Base-by-base conservation (phyloP, 371 early-diverging fungal species). In the Funneliformis caledonium region DNA sequence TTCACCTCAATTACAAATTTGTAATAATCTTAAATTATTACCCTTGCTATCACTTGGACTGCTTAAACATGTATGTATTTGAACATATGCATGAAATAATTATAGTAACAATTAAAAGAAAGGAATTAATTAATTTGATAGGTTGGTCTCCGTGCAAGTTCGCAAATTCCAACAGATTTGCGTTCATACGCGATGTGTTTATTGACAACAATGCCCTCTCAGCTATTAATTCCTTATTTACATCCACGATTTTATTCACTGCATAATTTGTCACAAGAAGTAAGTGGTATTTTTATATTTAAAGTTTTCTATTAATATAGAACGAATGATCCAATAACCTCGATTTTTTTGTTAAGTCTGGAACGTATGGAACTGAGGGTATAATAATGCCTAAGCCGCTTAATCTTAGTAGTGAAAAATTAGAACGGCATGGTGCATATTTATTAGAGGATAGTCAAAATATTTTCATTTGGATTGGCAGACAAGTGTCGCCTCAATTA, bases 381-480 rank as follows among this genome's bases (percentile, higher is more conserved):
- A 85, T 88, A 37, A 82, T 92, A 9, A 89, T 94, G 85, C 94
- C 96, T 14, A 93, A 93, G 31, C 85, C 90, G 0, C 84, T 96
- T 82, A 96, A 96, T 75, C 85, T 97, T 82, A 93, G 92, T 78
- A 92, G 93, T 62, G 98, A 98, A 80, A 91, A 91, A 75, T 88
- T 98, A 12, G 92, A 94, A 80, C 90, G 93, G 14, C 89, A 93
- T 74, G 97, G 98, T 12, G 83, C 96, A 22, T 98, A 93, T 85
- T 85, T 98, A 80, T 85, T 98, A 65, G 95, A 96, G 65, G 92
- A 93, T 78, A 92, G 95, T 12, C 88, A 91, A 62, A 93, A 94
- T 72, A 90, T 95, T n/a, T 95, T 93, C 82, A 74, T 98, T 52
- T 98, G 96, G 96, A 88, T 98, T 31, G 95, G 96, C 8, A 89